Base-by-base conservation (phyloP, 257 asterid species). In the Oldenlandia corymbosa region DNA sequence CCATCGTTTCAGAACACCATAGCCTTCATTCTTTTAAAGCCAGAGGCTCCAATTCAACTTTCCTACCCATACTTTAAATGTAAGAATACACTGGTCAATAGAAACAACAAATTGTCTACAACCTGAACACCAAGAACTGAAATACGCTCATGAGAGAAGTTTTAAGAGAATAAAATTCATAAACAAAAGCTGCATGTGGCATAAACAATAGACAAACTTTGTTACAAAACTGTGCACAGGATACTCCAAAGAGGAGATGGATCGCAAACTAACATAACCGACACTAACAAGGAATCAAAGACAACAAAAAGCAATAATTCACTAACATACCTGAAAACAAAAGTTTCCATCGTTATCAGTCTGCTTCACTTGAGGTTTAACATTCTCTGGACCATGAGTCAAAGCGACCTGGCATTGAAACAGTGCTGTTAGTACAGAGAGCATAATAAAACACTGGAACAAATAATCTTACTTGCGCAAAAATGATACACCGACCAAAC, bases 331-430 rank as follows among this genome's bases (percentile, higher is more conserved):
- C 95, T 89, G 95, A 76, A 88, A 92, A 91, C 97, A 92, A 84
- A 92, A 87, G 57, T 74, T 80, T 30, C 97, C 97, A 78, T 65
- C 69, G 51, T 70, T 81, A 74, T 87, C 95, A 28, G 96, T 75
- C 74, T 77, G 86, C 78, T 79, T 83, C 74, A 84, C 83, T 77
- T 87, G 98, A 67, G 93, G 97, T 73, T 87, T 92, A 73, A 84
- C 93, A 78, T 78, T 83, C 78, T 85, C 93, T 24, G 95, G 97
- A 73, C 97, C 97, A 77, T 89, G 97, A 75, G 97, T 87, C 85
- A 92, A 79, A 74, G 97, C 95, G 67, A 92, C 95, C 98, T 92
- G 83, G 58, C 28, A 72, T 61, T 41, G 17, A 52, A 17, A 23
- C 6, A 41, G 58, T 45, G 27, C 27, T 16, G 7, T n/a, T n/a